Percentiles rank a stretch among this genome's conserved stretches.
Conservation (phyloP, 176 grass and related monocot genomes). For the Ampelocalamus luodianensis region DNA sequence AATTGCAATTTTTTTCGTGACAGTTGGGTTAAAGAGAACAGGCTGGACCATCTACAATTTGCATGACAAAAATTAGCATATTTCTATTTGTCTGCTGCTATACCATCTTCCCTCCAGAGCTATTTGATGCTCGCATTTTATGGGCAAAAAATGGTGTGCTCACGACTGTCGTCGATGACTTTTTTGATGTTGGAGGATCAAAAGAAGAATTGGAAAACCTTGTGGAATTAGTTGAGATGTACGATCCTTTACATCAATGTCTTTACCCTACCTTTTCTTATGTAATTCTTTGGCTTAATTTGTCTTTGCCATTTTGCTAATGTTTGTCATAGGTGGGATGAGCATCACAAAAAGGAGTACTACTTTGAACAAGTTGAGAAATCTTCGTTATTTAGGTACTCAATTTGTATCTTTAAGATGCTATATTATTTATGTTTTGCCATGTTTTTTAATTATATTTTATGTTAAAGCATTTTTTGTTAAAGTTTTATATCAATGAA, state of each 20-base stretch:
- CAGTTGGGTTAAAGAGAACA: conserved; percentile 75
- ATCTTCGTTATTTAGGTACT: no score
- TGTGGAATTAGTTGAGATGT: conserved; percentile 58
- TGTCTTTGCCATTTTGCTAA: neutral
- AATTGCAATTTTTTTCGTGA: neutral
- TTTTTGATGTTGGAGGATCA: conserved; percentile 83
- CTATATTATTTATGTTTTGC: no score
- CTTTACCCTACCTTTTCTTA: neutral
- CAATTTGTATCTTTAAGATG: no score
- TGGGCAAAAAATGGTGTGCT: conserved; percentile 74
- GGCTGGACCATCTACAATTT: conserved; percentile 62
- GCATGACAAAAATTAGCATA: conserved; percentile 61
- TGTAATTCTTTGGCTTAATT: neutral
- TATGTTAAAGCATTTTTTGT: no score
- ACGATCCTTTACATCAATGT: neutral
- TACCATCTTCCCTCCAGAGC: conserved; percentile 56
- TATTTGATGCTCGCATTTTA: conserved; percentile 59
- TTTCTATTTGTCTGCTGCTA: conserved; percentile 63
- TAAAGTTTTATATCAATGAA: no score
- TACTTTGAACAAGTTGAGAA: conserved; percentile 63
- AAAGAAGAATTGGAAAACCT: conserved; percentile 69
- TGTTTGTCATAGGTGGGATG: conserved; percentile 57
- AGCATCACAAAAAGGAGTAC: conserved; percentile 40
- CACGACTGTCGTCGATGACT: conserved; percentile 71
- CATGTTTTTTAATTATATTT: no score